Conservation (phyloP, 257 asterid genomes). For the Gardenia jasminoides region DNA sequence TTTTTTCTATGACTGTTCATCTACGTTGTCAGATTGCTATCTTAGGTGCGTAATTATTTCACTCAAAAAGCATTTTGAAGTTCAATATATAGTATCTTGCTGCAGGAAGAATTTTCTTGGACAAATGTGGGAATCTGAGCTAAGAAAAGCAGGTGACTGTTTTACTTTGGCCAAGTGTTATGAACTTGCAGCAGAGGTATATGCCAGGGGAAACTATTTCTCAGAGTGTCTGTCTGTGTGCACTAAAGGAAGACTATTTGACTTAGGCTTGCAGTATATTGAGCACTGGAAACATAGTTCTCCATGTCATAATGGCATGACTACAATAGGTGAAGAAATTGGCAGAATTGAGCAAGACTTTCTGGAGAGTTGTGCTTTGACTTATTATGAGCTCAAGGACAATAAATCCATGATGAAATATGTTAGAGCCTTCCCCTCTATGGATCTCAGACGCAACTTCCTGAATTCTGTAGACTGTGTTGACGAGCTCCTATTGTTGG, state of each 20-base stretch:
- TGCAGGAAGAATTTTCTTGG: constrained; percentile 52
- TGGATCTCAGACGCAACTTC: constrained; percentile 44
- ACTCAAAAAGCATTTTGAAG: background rate
- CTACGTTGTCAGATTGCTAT: background rate
- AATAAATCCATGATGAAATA: constrained; percentile 42
- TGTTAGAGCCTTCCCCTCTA: constrained; percentile 43
- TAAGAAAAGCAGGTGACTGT: constrained; percentile 59
- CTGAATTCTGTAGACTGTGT: constrained; percentile 42
- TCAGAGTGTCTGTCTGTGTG: constrained; percentile 52
- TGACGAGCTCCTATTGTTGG: constrained; percentile 46
- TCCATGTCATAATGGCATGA: background rate
- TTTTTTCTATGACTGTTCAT: too few species aligned
- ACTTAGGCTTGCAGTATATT: constrained; percentile 45
- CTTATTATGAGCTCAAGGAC: constrained; percentile 31
- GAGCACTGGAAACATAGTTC: constrained; percentile 52
- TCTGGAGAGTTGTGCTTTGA: constrained; percentile 40
- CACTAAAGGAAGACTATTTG: constrained; percentile 38
- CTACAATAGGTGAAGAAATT: constrained; percentile 19
- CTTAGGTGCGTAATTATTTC: too few species aligned
- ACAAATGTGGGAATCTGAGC: constrained; percentile 40
- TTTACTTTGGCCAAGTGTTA: constrained; percentile 47
- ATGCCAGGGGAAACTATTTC: constrained; percentile 42
- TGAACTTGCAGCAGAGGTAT: constrained; percentile 44
- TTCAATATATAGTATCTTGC: background rate
- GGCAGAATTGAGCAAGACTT: constrained; percentile 42